Conservation (phyloP, 345 rosid species). For the Euphorbia tirucalli region DNA sequence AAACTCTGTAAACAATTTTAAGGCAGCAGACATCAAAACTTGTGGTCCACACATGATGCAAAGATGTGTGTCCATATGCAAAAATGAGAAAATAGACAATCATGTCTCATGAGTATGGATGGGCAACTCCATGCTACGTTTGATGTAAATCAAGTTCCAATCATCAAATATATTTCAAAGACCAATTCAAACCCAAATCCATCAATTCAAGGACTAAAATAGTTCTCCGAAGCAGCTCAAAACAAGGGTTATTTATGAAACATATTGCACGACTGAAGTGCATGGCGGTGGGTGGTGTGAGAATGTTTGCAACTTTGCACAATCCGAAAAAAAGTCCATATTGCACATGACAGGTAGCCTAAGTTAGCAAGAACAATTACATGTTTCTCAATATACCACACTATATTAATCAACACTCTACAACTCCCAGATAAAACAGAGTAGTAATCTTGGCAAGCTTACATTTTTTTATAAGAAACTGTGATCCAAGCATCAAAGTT, state of each 20-base stretch:
- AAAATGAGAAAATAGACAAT: not conserved
- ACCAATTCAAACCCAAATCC: not conserved
- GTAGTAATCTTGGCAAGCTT: not conserved
- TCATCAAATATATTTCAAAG: not conserved
- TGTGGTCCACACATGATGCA: not conserved
- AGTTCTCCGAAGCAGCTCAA: not conserved
- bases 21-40: slow-evolving; percentile 3
- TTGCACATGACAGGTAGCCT: not conserved
- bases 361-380: not conserved
- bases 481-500: not conserved
- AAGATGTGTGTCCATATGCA: not conserved
- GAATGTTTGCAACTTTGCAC: not conserved
- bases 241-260: not conserved
- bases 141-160: slow-evolving; percentile 2
- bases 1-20: slow-evolving; percentile 63
- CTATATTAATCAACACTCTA: not conserved
- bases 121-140: not conserved
- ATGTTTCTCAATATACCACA: not conserved
- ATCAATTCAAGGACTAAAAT: not conserved
- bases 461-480: not conserved
- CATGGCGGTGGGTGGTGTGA: not conserved
- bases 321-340: not conserved
- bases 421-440: not conserved
- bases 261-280: not conserved
- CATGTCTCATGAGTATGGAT: not conserved